Conservation (phyloP, 768 basidiomycete genomes). For the Leucocoprinus birnbaumii region DNA sequence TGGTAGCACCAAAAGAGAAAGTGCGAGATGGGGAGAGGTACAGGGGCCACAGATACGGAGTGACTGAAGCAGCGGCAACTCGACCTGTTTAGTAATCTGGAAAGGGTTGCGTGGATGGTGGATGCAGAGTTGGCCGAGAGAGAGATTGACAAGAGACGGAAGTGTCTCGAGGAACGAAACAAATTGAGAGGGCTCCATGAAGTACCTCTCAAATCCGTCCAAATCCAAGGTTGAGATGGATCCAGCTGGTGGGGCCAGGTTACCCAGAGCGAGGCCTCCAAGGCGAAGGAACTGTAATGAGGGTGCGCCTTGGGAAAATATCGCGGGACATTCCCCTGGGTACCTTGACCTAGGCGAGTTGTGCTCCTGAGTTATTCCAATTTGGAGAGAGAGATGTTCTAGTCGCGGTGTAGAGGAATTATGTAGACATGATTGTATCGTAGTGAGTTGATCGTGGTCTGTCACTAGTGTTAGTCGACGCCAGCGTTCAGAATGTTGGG, state of each 20-base stretch:
- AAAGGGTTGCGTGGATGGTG: slow-evolving; percentile 30
- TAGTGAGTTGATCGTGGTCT: slow-evolving; percentile 18
- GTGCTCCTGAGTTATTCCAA: slow-evolving; percentile 24
- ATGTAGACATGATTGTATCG: slow-evolving; percentile 26
- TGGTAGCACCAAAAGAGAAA: slow-evolving; percentile 34
- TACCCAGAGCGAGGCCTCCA: slow-evolving; percentile 37
- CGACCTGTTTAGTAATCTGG: slow-evolving; percentile 23
- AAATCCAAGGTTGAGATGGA: slow-evolving; percentile 39
- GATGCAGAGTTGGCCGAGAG: slow-evolving; percentile 36
- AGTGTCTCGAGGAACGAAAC: slow-evolving; percentile 29
- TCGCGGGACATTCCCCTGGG: slow-evolving; percentile 23
- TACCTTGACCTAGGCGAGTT: slow-evolving; percentile 28
- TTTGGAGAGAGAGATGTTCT: slow-evolving; percentile 35
- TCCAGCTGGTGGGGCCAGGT: slow-evolving; percentile 33
- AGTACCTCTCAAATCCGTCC: slow-evolving; percentile 34
- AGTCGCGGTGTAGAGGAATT: slow-evolving; percentile 28
- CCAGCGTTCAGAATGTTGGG: slow-evolving; percentile 36
- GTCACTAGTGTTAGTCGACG: slow-evolving; percentile 31
- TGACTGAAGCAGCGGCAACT: slow-evolving; percentile 30
- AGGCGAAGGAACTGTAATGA: slow-evolving; percentile 38
- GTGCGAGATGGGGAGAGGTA: slow-evolving; percentile 29
- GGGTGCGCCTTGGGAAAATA: slow-evolving; percentile 29
- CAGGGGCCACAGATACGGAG: slow-evolving; percentile 39
- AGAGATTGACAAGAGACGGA: slow-evolving; percentile 37
- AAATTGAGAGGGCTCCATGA: slow-evolving; percentile 33